Base-by-base conservation (phyloP, 345 rosid species). In the Theobroma cacao region DNA sequence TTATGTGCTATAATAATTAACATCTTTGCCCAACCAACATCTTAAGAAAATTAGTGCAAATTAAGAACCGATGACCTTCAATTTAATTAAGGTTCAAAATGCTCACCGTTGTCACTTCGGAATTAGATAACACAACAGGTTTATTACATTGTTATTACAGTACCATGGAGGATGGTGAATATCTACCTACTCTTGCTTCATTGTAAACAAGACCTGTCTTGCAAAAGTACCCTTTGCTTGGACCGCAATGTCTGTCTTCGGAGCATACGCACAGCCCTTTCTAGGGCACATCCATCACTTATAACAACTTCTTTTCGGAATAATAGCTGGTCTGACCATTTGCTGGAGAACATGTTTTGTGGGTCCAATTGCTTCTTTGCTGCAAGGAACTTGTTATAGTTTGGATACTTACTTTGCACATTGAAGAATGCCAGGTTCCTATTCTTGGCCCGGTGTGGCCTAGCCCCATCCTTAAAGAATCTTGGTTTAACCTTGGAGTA, bases 381-480 rank as follows among this genome's bases (percentile, higher is more conserved):
- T 66, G 67, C 80, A 60, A 91, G 0, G 50, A 92, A 95, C 75
- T 79, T 90, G 20, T 45, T 56, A 4, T 88, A 83, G 55, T 82
- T 79, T 0, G 84, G 86, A 66, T 85, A 90, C 88, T 91, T 95
- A 20, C 24, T 61, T 78, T 85, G 85, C 68, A 90, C 94, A 8
- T 87, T 87, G 17, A 78, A 52, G 88, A 95, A 93, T 12, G 91
- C 94, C 47, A 86, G 20, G 75, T 91, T 92, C 82, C 93, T 87
- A 48, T 93, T 95, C 83, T 95, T 95, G 8, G 88, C 94, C 97
- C 97, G 93, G 72, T 95, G 99, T 0, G 99, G 96, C 77, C 78
- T 91, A 0, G 98, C 98, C n/a, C 87, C 90, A 26, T 93, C 38
- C 73, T 91, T 91, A 75, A 90, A 76, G 79, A 95, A 92, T 93